phyloP scores from a whole-genome alignment of 108 stramenopile genomes.

The Skeletonema tropicum region DNA sequence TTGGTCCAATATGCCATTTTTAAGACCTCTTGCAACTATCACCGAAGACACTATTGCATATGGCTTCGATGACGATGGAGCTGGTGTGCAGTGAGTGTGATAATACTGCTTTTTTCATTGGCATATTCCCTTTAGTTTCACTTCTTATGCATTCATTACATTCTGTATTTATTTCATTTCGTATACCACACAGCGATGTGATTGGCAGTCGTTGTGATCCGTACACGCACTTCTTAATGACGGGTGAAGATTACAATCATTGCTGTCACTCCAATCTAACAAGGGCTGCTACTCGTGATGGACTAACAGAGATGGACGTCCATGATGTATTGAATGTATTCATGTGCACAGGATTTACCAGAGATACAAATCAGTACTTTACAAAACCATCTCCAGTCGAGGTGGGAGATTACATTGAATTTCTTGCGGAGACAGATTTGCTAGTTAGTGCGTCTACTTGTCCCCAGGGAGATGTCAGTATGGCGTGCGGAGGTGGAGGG shows the following conservation, averaged over 20 bases:
- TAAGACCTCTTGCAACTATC: slow-evolving; percentile 63
- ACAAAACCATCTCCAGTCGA: slow-evolving; percentile 65
- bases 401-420: slow-evolving; percentile 74
- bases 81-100: slow-evolving; percentile 48
- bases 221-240: slow-evolving; percentile 64
- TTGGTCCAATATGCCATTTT: slow-evolving; percentile 61
- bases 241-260: slow-evolving; percentile 39
- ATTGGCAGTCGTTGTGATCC: slow-evolving; percentile 70
- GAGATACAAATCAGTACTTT: slow-evolving; percentile 71
- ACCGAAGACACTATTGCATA: slow-evolving; percentile 58
- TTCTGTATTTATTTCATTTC: background rate
- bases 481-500: slow-evolving; percentile 57
- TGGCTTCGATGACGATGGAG: slow-evolving; percentile 68
- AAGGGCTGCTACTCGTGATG: slow-evolving; percentile 34
- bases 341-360: slow-evolving; percentile 70
- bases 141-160: background rate
- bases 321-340: slow-evolving; percentile 73
- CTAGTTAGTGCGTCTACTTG: slow-evolving; percentile 58
- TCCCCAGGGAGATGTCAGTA: slow-evolving; percentile 64
- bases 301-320: slow-evolving; percentile 52
- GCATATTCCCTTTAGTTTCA: background rate
- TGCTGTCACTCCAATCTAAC: slow-evolving; percentile 67
- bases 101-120: background rate
- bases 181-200: slow-evolving; percentile 40
- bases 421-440: slow-evolving; percentile 63